Evolutionary conservation across 176 grass and related monocot genomes (phyloP).

Genomic region (Puya raimondii): DNA sequence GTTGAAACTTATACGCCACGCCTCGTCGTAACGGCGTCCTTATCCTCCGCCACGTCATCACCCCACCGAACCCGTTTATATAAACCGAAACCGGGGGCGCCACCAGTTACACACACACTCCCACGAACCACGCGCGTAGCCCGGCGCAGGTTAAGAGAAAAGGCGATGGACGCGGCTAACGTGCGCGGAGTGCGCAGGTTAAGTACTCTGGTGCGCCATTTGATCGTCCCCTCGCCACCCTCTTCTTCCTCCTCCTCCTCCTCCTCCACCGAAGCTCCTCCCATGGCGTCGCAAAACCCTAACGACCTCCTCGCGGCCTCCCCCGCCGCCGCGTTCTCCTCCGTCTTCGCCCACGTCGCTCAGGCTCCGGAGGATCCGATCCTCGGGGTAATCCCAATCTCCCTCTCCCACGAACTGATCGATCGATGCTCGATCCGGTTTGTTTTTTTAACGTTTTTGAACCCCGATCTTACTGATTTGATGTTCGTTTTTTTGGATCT

Average conservation of each 20-base stretch:
- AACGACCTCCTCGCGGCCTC: slow-evolving; percentile 14
- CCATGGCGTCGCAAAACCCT: slow-evolving; percentile 3
- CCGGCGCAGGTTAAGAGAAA: slow-evolving; percentile 17
- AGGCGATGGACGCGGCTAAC: slow-evolving; percentile 36
- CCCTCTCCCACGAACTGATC: background rate
- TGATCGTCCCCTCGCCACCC: slow-evolving; percentile 31
- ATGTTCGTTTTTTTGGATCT: background rate
- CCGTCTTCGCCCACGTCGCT: slow-evolving; percentile 54
- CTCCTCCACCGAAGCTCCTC: background rate
- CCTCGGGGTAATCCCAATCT: slow-evolving; percentile 49
- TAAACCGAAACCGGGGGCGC: background rate
- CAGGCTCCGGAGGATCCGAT: slow-evolving; percentile 96
- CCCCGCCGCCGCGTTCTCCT: slow-evolving; percentile 40
- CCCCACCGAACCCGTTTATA: background rate
- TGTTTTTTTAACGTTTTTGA: background rate
- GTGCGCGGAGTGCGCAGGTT: slow-evolving; percentile 41
- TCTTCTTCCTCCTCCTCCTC: slow-evolving; percentile 13
- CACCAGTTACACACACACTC: background rate
- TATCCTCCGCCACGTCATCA: background rate
- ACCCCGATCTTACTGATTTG: background rate
- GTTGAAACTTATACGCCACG: background rate
- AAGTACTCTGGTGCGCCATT: slow-evolving; percentile 70
- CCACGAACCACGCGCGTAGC: background rate
- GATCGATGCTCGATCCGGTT: background rate
- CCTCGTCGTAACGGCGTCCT: background rate